These are phyloP conservation scores for Xylariaceae sp. DNA, from an alignment of 2,329 filamentous ascomycete species.

Conservation along the genomic window DNA sequence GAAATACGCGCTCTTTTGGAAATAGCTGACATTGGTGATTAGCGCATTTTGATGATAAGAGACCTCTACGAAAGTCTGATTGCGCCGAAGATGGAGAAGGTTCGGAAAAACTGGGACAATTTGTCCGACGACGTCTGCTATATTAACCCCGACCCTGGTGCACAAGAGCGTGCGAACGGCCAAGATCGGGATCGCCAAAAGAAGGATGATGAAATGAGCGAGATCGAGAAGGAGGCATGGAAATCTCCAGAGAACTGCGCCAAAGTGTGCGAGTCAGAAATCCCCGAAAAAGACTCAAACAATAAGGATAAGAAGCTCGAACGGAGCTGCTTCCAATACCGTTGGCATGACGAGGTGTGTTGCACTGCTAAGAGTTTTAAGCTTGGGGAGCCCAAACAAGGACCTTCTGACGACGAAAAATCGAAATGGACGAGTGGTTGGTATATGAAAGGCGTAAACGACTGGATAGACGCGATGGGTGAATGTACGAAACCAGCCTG, in stretches of 20 bases:
- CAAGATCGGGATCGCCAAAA: conserved; percentile 46
- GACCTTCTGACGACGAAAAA: conserved; percentile 40
- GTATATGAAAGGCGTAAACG: conserved; percentile 54
- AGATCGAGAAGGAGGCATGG: conserved; percentile 54
- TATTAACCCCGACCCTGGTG: conserved; percentile 47
- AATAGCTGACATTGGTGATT: conserved; percentile 23
- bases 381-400: conserved; percentile 49
- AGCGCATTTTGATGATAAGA: conserved; percentile 54
- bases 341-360: conserved; percentile 53
- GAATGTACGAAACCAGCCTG: conserved; percentile 50
- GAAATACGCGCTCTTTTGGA: not conserved
- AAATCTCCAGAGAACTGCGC: conserved; percentile 55
- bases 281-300: conserved; percentile 41
- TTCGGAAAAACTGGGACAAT: conserved; percentile 60
- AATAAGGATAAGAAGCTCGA: conserved; percentile 43
- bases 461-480: conserved; percentile 54
- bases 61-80: conserved; percentile 60
- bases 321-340: conserved; percentile 54
- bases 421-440: conserved; percentile 52
- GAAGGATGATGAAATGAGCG: conserved; percentile 48
- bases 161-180: conserved; percentile 44
- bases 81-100: conserved; percentile 49
- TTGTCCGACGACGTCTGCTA: conserved; percentile 56
- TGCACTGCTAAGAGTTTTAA: conserved; percentile 53
- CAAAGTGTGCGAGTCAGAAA: conserved; percentile 54